Evolutionary conservation across 2,329 filamentous ascomycete genomes (phyloP), one percentile per base, ranked within the genome.

Genomic region (Colletotrichum sp.): DNA sequence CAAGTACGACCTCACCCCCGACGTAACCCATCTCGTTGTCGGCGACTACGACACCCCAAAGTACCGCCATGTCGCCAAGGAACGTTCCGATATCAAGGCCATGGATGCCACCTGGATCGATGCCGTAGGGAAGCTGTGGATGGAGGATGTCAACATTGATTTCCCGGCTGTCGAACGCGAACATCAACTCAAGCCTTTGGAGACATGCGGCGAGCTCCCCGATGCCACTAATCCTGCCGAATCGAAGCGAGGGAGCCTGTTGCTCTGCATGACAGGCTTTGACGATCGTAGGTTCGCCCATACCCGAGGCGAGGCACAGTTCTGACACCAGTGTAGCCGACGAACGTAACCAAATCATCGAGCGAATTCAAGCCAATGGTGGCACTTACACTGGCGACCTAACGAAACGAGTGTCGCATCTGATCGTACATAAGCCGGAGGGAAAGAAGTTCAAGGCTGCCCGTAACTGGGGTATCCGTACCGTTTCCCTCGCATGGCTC

Each of bases 21-120:
- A 98, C 84, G 95, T 98, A 64, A 99, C 97, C 7, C 97, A 99
- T 87, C 92, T 99, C 63, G 91, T 99, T 78, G 95, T 98, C 77
- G 97, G 96, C 83, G 93, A 95, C 81, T 94, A 95, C 81, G 92
- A 96, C 83, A 99, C 96, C 1, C 92, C 94, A 66, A 99, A 99
- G 85, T 99, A 99, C 86, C 94, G 93, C 84, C 98, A 98, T 88
- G 96, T 99, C 81, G 97, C 96, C 70, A 95, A 93, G 82, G 94
- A 96, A 83, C 92, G 97, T 69, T 92, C 94, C 64, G 97, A 99
- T 82, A 93, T 99, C 81, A 93, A 92, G 82, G 93, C 96, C 66
- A 93, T 99, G 87, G 91, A 91, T 59, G 91, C 93, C n/a, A 90
- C 92, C 81, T 99, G 96, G 95, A 90, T 99, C 66, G 93, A 96